Conservation (phyloP, 2,329 filamentous ascomycete genomes). For the Trichoderma aggressivum region DNA sequence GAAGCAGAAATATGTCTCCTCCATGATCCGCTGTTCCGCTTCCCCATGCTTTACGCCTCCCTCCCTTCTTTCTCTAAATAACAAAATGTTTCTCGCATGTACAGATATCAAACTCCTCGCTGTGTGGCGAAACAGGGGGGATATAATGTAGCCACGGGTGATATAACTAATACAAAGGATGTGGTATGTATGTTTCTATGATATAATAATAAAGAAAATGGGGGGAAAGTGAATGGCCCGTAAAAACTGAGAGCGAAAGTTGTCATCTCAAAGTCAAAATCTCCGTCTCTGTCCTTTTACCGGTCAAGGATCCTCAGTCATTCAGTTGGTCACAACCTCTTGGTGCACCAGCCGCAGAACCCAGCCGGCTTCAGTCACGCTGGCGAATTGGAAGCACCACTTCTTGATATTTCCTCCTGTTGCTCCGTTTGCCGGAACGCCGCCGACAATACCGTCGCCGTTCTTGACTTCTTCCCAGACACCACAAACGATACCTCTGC, state of each 20-base stretch:
- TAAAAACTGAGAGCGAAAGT: not conserved
- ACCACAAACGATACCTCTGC: conserved; percentile 82
- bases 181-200: conserved; percentile 2
- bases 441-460: conserved; percentile 53
- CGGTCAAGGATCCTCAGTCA: not conserved
- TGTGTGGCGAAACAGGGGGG: not conserved
- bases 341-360: conserved; percentile 56
- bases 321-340: conserved; percentile 46
- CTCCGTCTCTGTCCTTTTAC: not conserved
- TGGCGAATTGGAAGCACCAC: conserved; percentile 62
- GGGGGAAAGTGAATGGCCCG: not conserved
- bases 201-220: not conserved
- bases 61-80: not conserved
- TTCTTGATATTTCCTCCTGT: conserved; percentile 56
- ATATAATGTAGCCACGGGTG: conserved; percentile 5
- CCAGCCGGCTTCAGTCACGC: conserved; percentile 51
- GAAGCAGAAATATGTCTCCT: not conserved
- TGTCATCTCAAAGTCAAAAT: not conserved
- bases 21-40: not conserved
- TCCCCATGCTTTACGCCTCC: not conserved
- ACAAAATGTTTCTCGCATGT: conserved; percentile 2
- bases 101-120: conserved; percentile 14
- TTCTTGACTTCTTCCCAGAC: conserved; percentile 77
- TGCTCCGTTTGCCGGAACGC: conserved; percentile 49
- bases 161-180: not conserved